Evolutionary conservation across 352 stramenopile genomes (phyloP), one percentile per base, ranked within the genome.

Genomic region (Poterioochromonas sp.): DNA sequence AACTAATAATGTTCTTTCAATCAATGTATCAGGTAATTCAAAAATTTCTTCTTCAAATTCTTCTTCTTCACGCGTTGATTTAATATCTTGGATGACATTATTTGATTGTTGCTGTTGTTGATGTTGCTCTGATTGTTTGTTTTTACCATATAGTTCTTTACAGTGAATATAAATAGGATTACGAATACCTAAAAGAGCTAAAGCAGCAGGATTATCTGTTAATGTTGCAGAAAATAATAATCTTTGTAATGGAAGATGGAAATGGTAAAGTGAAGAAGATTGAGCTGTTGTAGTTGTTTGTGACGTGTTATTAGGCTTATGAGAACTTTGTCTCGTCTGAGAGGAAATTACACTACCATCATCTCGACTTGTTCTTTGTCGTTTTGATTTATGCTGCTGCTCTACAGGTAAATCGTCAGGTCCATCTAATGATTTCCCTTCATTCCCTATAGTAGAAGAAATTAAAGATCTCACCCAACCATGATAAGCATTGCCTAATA

Each of bases 201-300:
- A 86, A 81, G 98, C 97, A 73, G 94, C 88, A 62, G 95, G 94
- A 87, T 99, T 96, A 34, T 90, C 90, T 69, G 94, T 98, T 58
- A 99, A 83, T 22, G 95, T 99, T 32, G 95, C 95, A n/a, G 94
- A 98, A 69, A 98, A 90, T 43, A 99, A 83, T 41, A 98, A 88
- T 76, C 96, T 91, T n/a, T 92, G 92, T 53, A 99, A 83, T 43
- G 92, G 87, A 3, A 71, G 65, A 3, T 79, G 76, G 11, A 80
- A 68, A 18, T 73, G 71, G 22, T 32, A 62, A 11, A 62, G 1
- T 62, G 22, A 62, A n/a, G n/a, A n/a, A n/a, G n/a, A n/a, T 51
- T 18, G 5, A n/a, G n/a, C n/a, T n/a, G n/a, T n/a, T n/a, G n/a
- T n/a, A n/a, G n/a, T n/a, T n/a, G n/a, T n/a, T n/a, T n/a, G n/a